These are phyloP conservation scores for Ganoderma multipileum DNA, from an alignment of 1,284 basidiomycete species.

Conservation along the genomic window DNA sequence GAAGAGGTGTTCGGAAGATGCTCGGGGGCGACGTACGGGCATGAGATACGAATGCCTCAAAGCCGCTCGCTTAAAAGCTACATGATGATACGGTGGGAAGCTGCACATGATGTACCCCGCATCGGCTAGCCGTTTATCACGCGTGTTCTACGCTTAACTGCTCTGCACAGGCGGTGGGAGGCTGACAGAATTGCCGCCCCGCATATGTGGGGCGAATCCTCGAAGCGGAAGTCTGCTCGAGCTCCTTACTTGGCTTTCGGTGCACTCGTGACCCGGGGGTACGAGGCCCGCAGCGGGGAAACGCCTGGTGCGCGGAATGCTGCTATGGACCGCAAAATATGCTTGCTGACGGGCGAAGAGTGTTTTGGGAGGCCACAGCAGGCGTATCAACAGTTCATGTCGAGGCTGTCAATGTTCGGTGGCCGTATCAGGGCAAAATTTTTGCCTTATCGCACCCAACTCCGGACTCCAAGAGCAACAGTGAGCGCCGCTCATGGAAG, in stretches of 20 bases:
- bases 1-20: not conserved
- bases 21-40: not conserved
- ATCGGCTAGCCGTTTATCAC: constrained; percentile 16
- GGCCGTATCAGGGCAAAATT: not conserved
- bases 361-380: not conserved
- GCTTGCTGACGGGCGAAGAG: not conserved
- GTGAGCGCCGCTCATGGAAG: constrained; percentile 6
- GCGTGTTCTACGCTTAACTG: not conserved
- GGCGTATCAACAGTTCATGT: not conserved
- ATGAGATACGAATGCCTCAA: too few species aligned
- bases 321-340: not conserved
- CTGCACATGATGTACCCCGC: constrained; percentile 12
- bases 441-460: constrained; percentile 13
- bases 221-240: not conserved
- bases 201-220: not conserved
- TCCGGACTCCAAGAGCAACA: constrained; percentile 6
- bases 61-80: not conserved
- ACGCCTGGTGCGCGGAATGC: not conserved
- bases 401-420: not conserved
- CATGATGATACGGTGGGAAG: constrained; percentile 1
- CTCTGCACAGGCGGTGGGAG: not conserved
- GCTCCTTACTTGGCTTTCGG: not conserved
- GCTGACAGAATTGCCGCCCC: constrained; percentile 6
- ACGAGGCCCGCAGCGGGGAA: not conserved
- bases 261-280: not conserved